Conservation (phyloP, 2,329 filamentous ascomycete genomes). For the Fusarium tricinctum region DNA sequence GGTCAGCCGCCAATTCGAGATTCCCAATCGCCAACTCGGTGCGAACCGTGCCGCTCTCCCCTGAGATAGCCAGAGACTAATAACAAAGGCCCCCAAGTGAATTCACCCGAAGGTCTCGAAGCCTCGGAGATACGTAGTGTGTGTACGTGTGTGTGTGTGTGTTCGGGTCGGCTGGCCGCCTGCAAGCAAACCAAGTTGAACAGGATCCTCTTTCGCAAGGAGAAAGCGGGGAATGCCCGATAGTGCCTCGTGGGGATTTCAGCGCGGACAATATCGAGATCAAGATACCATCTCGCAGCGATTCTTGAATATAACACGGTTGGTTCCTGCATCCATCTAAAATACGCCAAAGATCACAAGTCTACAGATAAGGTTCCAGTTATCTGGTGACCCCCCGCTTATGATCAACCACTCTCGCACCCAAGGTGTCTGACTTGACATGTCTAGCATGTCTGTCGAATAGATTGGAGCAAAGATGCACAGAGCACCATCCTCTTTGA, state of each 20-base stretch:
- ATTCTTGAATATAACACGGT: slow-evolving; percentile 18
- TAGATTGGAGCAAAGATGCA: slow-evolving; percentile 23
- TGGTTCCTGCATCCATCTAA: slow-evolving; percentile 42
- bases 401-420: slow-evolving; percentile 22
- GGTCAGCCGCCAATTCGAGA: slow-evolving; percentile 4
- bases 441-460: slow-evolving; percentile 8
- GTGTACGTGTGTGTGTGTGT: neutral
- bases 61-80: slow-evolving; percentile 6
- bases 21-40: slow-evolving; percentile 17
- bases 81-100: slow-evolving; percentile 2
- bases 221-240: slow-evolving; percentile 16
- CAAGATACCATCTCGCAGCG: slow-evolving; percentile 27
- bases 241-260: slow-evolving; percentile 1
- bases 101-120: slow-evolving; percentile 14
- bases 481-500: slow-evolving; percentile 31
- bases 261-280: slow-evolving; percentile 4
- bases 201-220: neutral
- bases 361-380: slow-evolving; percentile 19
- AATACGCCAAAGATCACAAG: slow-evolving; percentile 27
- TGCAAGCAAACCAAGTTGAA: neutral
- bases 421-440: neutral
- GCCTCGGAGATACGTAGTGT: slow-evolving; percentile 10
- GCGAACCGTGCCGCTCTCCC: slow-evolving; percentile 30
- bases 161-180: slow-evolving; percentile 3
- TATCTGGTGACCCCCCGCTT: slow-evolving; percentile 37